phyloP scores from a whole-genome alignment of 345 rosid genomes.

The Excoecaria cochinchinensis region DNA sequence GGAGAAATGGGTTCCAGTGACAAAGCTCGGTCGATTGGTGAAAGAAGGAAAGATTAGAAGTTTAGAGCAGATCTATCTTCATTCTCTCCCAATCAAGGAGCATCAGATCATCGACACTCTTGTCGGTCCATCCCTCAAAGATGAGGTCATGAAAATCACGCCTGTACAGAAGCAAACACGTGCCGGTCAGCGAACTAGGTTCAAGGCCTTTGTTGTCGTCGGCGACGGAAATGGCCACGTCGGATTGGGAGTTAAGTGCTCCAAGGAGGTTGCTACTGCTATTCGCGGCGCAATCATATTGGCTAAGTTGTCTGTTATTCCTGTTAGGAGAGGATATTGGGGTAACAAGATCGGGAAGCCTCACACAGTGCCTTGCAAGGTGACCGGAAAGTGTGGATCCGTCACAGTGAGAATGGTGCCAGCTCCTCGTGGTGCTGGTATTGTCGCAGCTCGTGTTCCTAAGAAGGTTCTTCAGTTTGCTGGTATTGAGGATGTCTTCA shows the following conservation, averaged over 20 bases:
- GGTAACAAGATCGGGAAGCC: conserved; percentile 78
- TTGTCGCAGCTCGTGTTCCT: conserved; percentile 84
- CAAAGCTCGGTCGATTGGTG: conserved; percentile 89
- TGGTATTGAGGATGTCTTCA: conserved; percentile 80
- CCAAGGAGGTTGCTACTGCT: conserved; percentile 72
- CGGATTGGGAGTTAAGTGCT: conserved; percentile 68
- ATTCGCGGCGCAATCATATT: conserved; percentile 61
- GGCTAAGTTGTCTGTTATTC: conserved; percentile 65
- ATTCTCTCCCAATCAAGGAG: conserved; percentile 88
- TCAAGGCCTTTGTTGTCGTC: conserved; percentile 72
- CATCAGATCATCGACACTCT: conserved; percentile 75
- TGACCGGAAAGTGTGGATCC: conserved; percentile 71
- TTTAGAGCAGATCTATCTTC: conserved; percentile 77
- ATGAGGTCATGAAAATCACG: conserved; percentile 94
- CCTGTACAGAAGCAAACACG: conserved; percentile 91
- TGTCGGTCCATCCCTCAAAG: conserved; percentile 67
- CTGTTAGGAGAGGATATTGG: conserved; percentile 77
- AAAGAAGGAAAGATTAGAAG: conserved; percentile 40
- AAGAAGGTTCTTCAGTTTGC: conserved; percentile 87
- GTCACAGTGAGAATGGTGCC: conserved; percentile 78
- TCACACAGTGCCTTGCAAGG: conserved; percentile 71
- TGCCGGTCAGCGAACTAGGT: conserved; percentile 72
- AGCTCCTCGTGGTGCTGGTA: conserved; percentile 79
- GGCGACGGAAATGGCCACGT: conserved; percentile 68
- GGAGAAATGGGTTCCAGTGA: conserved; percentile 83